Percentiles rank a stretch among this genome's conserved stretches.
phyloP scores from a whole-genome alignment of 495 filamentous ascomycete species.

The Penicillium bialowiezense region DNA sequence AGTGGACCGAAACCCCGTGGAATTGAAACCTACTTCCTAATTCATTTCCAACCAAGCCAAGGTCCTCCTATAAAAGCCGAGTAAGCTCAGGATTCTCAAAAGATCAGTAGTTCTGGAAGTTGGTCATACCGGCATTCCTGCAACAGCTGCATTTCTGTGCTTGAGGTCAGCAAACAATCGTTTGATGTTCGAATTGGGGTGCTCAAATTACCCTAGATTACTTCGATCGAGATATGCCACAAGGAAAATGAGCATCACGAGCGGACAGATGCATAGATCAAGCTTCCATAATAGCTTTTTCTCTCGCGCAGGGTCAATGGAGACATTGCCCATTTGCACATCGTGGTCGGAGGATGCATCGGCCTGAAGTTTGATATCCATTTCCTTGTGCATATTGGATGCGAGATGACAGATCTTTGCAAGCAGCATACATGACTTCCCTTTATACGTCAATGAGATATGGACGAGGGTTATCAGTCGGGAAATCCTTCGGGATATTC shows the following conservation, averaged over 20 bases:
- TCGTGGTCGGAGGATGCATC: conserved; percentile 9
- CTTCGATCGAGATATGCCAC: conserved; percentile 13
- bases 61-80: conserved; percentile 9
- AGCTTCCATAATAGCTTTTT: conserved; percentile 12
- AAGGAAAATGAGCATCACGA: conserved; percentile 15
- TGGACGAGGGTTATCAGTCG: conserved; percentile 3
- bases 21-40: conserved; percentile 9
- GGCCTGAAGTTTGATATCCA: conserved; percentile 5
- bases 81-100: background rate
- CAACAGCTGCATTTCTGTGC: conserved; percentile 14
- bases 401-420: background rate
- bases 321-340: conserved; percentile 12
- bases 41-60: conserved; percentile 14
- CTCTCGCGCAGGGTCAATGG: conserved; percentile 9
- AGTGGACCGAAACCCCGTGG: background rate
- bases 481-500: conserved; percentile 14
- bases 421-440: background rate
- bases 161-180: background rate
- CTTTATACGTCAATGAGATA: background rate
- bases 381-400: conserved; percentile 7
- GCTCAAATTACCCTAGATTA: conserved; percentile 11
- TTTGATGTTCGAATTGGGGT: background rate
- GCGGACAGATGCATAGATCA: conserved; percentile 14
- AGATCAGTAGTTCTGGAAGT: background rate
- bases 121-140: conserved; percentile 16